Conservation (phyloP, 78 protist species). For the Emiliania huxleyi region DNA sequence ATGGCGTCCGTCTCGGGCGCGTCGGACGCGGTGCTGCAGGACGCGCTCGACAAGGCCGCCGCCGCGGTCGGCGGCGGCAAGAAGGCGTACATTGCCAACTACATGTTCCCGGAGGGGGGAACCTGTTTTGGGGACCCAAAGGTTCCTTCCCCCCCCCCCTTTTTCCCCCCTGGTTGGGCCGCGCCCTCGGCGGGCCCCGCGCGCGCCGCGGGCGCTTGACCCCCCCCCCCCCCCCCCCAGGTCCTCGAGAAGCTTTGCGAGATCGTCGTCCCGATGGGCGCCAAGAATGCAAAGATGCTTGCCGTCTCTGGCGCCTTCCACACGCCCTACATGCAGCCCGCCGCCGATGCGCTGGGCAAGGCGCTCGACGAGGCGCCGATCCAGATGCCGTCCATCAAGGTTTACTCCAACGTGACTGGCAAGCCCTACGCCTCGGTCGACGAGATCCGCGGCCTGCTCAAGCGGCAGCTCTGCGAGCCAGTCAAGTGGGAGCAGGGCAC, state of each 20-base stretch:
- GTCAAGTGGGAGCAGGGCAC: slow-evolving; percentile 24
- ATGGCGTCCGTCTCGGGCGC: background rate
- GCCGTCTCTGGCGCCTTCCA: slow-evolving; percentile 24
- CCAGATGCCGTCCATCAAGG: slow-evolving; percentile 14
- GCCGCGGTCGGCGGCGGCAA: background rate
- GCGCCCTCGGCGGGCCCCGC: no score
- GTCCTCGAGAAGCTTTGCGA: background rate
- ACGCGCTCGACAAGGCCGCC: background rate
- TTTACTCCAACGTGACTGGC: slow-evolving; percentile 14
- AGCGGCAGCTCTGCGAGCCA: slow-evolving; percentile 16
- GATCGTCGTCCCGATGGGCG: background rate
- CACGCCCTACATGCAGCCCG: background rate
- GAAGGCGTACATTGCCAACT: slow-evolving; percentile 25
- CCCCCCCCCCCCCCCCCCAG: no score
- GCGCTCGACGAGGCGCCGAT: background rate
- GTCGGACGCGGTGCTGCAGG: background rate
- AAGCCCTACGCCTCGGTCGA: slow-evolving; percentile 1
- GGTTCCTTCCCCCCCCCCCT: no score
- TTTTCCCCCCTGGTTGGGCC: no score
- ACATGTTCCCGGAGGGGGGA: slow-evolving; percentile 26
- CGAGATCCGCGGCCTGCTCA: background rate
- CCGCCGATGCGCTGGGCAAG: background rate
- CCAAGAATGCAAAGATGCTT: slow-evolving; percentile 21
- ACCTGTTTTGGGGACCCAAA: background rate
- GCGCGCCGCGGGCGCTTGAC: no score